These are phyloP conservation scores for Diplodia mutila DNA, from an alignment of 2,329 filamentous ascomycete species.

Conservation along the genomic window DNA sequence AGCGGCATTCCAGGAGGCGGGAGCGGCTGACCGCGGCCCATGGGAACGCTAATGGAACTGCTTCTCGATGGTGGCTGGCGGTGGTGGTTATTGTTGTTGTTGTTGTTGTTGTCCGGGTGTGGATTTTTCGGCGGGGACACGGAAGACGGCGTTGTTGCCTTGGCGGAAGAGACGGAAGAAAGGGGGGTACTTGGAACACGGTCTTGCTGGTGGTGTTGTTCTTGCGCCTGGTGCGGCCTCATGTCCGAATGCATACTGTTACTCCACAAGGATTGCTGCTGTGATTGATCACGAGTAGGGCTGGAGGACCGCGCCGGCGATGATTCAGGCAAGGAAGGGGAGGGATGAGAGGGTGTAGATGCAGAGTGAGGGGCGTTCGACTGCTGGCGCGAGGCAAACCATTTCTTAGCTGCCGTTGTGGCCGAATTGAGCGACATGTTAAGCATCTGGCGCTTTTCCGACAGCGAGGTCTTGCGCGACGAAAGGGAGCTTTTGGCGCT, in stretches of 20 bases:
- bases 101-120: background rate
- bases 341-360: background rate
- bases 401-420: slow-evolving; percentile 63
- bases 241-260: background rate
- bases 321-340: background rate
- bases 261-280: background rate
- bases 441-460: slow-evolving; percentile 32
- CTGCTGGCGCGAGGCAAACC: slow-evolving; percentile 53
- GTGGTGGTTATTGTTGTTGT: background rate
- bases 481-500: background rate
- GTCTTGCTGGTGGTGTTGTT: background rate
- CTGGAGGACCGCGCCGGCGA: slow-evolving; percentile 2
- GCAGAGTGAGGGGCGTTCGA: background rate
- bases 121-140: background rate
- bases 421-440: slow-evolving; percentile 50
- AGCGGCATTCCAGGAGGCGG: slow-evolving; percentile 81
- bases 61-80: background rate
- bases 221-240: background rate
- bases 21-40: slow-evolving; percentile 80
- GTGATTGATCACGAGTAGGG: background rate
- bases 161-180: background rate
- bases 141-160: background rate
- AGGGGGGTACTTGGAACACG: background rate
- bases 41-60: slow-evolving; percentile 53
- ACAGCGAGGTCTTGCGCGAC: slow-evolving; percentile 23